Base-by-base conservation (phyloP, 148 eudicot species). In the Rhododendron mucronatum region DNA sequence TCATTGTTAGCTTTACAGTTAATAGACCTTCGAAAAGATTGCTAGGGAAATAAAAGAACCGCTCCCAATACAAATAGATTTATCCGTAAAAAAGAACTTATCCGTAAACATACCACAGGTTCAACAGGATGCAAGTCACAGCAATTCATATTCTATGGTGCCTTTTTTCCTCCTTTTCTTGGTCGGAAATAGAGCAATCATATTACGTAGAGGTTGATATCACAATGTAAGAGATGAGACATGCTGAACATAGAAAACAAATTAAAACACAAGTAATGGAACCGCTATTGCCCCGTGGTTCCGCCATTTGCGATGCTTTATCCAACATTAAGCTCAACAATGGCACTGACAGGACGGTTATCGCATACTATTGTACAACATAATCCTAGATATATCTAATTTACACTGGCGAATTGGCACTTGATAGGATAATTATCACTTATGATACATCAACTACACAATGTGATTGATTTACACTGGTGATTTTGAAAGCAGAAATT, bases 401-500 rank as follows among this genome's bases (percentile, higher is more conserved):
- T 20, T 77, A 41, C 80, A 41, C 26, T 18, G 23, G n/a, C 0
- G 75, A 15, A 16, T 11, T 55, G 26, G 11, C 48, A 33, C 12
- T 84, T 12, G 69, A 59, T 45, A 78, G 37, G 59, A 69, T 4
- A 82, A 69, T 48, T 37, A 51, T n/a, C 28, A 73, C 28, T 71
- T 80, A 50, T 30, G 26, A 80, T 86, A 82, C 71, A 86, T 2
- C 18, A 41, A 74, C 23, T 45, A 33, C 50, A 83, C 63, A 63
- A 86, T 4, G 15, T 2, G 12, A 16, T 57, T 41, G 41, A 63
- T 79, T 87, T 88, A 92, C 69, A 93, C 95, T 14, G 94, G 95
- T 65, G 92, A 90, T 28, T 90, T 47, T 13, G 98, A 93, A 28
- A 97, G 93, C 51, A 93, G 86, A 90, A 93, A 93, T 74, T 90